phyloP scores from a whole-genome alignment of 257 asterid genomes.

The Mentha longifolia region DNA sequence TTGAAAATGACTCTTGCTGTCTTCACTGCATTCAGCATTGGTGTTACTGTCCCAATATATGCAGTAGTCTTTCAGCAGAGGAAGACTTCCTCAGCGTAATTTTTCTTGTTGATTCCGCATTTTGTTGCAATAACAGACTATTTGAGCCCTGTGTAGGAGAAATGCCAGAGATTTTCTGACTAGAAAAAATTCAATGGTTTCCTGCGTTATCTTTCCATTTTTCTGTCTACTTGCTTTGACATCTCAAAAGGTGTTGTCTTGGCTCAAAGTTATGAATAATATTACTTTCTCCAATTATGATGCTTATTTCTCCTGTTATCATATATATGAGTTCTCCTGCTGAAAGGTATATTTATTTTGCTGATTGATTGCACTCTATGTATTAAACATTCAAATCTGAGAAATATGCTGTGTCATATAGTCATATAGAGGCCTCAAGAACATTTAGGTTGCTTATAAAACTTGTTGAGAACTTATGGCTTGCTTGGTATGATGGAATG shows the following conservation, averaged over 20 bases:
- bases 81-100: slow-evolving; percentile 72
- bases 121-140: slow-evolving; percentile 38
- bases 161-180: slow-evolving; percentile 15
- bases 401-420: neutral
- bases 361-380: neutral
- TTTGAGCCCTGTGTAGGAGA: slow-evolving; percentile 36
- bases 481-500: too few relatives aligned
- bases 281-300: slow-evolving; percentile 15
- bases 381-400: neutral
- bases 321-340: neutral
- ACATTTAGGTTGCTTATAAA: neutral
- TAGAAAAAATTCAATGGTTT: slow-evolving; percentile 14
- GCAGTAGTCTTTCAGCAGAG: slow-evolving; percentile 84
- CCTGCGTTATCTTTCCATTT: slow-evolving; percentile 22
- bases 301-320: neutral
- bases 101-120: slow-evolving; percentile 23
- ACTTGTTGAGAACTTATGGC: neutral
- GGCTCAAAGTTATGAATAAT: slow-evolving; percentile 27
- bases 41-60: slow-evolving; percentile 68
- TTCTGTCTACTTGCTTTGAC: slow-evolving; percentile 22
- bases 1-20: slow-evolving; percentile 60
- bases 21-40: slow-evolving; percentile 51
- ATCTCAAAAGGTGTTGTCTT: slow-evolving; percentile 7
- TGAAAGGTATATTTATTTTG: neutral
- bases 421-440: neutral